Evolutionary conservation across 306 rosid species (phyloP), one percentile per base, ranked within the genome.

Genomic region (Cucurbita ficifolia): DNA sequence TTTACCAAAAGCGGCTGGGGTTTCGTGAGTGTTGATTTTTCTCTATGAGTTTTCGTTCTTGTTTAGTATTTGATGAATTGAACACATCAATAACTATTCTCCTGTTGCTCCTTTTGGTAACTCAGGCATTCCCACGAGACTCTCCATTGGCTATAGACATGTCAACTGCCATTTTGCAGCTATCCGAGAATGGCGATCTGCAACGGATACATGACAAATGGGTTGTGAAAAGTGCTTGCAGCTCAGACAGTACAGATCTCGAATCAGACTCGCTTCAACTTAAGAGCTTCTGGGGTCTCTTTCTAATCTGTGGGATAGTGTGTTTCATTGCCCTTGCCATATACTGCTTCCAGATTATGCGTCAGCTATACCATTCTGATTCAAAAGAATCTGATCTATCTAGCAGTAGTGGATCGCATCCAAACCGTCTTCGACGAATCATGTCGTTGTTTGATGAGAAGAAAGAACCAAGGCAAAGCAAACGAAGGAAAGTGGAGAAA

Each of bases 1-100:
- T 94, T 94, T 84, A 91, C 97, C 56, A 91, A 95, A 83, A 91
- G 92, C 53, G 96, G 99, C 76, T 94, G 99, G 99, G 99, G 99
- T 39, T 94, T 94, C 83, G 97, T 93, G 79, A 90, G 98, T 84
- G 76, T 82, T 76, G 1, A 49, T 29, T 49, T 36, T 50, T 70
- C 52, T 21, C 13, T 40, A n/a, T n/a, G 19, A 42, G n/a, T 42
- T 43, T 16, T 43, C 69, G 2, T 17, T 22, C 42, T 69, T 48
- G 22, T 48, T 22, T 46, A 46, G 40, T 45, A 6, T 68, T 17
- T 46, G 55, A 45, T 68, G 8, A 14, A 42, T 45, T 12, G 14
- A 63, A 18, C 51, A 0, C 54, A 67, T 19, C 42, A 21, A 35
- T 29, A 24, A 59, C 13, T 59, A 14, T 50, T 17, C 46, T 51